These are phyloP conservation scores for Akanthomyces muscarius DNA, from an alignment of 2,329 filamentous ascomycete species.

Conservation along the genomic window DNA sequence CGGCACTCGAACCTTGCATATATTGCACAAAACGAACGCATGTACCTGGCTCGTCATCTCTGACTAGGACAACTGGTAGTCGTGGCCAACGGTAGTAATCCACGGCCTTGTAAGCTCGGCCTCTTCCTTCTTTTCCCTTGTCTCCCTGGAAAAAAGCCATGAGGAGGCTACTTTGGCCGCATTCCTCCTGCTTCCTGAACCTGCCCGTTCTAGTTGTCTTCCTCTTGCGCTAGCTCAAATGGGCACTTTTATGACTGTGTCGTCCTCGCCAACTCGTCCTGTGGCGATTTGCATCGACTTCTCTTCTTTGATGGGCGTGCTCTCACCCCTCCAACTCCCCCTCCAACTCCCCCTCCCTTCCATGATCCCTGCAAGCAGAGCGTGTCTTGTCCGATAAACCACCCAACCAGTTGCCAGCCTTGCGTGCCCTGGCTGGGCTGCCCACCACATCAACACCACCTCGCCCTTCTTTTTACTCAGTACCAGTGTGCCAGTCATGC, in stretches of 20 bases:
- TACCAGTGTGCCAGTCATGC: too few species aligned
- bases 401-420: background rate
- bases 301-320: background rate
- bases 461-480: too few species aligned
- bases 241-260: too few species aligned
- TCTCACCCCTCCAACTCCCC: background rate
- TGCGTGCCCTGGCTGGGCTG: background rate
- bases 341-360: background rate
- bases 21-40: too few species aligned
- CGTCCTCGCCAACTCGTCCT: too few species aligned
- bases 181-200: background rate
- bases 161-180: background rate
- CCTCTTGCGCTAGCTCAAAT: background rate
- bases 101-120: too few species aligned
- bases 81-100: too few species aligned
- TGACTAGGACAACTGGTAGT: too few species aligned
- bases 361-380: background rate
- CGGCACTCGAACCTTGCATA: too few species aligned
- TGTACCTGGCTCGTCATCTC: too few species aligned
- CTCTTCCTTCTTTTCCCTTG: background rate
- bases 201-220: background rate
- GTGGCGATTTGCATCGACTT: background rate
- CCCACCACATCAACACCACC: background rate
- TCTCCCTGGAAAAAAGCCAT: background rate
- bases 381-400: background rate